These are phyloP conservation scores for Magnolia changhungtana DNA, from an alignment of 164 flowering plant species.

Conservation along the genomic window DNA sequence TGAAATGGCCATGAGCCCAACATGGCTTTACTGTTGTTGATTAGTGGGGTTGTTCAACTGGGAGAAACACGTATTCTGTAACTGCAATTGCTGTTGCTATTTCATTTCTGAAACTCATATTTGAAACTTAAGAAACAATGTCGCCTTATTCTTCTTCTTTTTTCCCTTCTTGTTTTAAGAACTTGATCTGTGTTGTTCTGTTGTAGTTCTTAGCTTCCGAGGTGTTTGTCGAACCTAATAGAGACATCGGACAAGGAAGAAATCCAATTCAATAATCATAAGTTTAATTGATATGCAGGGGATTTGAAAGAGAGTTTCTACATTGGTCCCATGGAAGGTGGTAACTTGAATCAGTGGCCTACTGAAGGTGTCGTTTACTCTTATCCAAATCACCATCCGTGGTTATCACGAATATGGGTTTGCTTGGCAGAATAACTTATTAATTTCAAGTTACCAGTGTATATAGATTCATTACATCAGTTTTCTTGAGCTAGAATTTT, in stretches of 20 bases:
- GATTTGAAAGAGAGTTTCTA: conserved; percentile 79
- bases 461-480: not conserved
- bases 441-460: not conserved
- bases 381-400: not conserved
- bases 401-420: not conserved
- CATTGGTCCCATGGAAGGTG: conserved; percentile 61
- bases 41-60: not conserved
- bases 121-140: not conserved
- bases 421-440: not conserved
- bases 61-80: not conserved
- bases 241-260: not conserved
- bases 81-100: not conserved
- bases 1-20: not conserved
- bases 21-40: no score
- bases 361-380: conserved; percentile 45
- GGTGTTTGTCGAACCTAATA: not conserved
- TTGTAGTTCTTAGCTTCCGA: not conserved
- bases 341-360: conserved; percentile 76
- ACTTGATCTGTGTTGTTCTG: not conserved
- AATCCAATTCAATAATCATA: not conserved
- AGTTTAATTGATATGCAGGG: conserved; percentile 36
- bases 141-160: not conserved
- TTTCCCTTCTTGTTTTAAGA: no score
- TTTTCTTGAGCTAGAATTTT: conserved; percentile 6
- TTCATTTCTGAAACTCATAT: not conserved